These are phyloP conservation scores for Erigeron canadensis DNA, from an alignment of 129 eudicot species.

Conservation along the genomic window DNA sequence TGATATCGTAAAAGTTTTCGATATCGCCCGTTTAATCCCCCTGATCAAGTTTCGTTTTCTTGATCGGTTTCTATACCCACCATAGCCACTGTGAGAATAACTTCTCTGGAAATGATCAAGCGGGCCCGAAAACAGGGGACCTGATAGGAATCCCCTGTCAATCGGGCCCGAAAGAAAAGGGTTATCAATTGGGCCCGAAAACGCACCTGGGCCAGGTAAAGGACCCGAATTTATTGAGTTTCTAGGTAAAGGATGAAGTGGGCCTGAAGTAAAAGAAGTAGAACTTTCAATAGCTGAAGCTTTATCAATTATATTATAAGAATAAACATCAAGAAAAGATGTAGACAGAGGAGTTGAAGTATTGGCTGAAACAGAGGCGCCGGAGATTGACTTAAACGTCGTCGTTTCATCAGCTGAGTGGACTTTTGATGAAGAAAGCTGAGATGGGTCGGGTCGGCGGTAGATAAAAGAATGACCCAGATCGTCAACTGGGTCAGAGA, in stretches of 20 bases:
- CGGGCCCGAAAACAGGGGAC: slow-evolving; percentile 78
- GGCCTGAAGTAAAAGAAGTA: slow-evolving; percentile 72
- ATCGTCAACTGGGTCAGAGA: slow-evolving; percentile 75
- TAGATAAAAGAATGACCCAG: slow-evolving; percentile 93
- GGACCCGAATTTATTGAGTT: slow-evolving; percentile 54
- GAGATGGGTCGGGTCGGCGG: slow-evolving; percentile 59
- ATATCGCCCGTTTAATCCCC: slow-evolving; percentile 54
- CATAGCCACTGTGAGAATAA: slow-evolving; percentile 62
- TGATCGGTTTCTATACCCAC: slow-evolving; percentile 44
- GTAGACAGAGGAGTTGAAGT: slow-evolving; percentile 89
- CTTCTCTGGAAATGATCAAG: slow-evolving; percentile 63
- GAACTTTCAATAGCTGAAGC: slow-evolving; percentile 85
- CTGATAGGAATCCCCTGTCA: slow-evolving; percentile 71
- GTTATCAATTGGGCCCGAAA: slow-evolving; percentile 55
- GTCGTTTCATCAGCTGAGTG: slow-evolving; percentile 66
- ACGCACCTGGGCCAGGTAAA: slow-evolving; percentile 31
- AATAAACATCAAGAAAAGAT: slow-evolving; percentile 49
- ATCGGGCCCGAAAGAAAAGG: slow-evolving; percentile 79
- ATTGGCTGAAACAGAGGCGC: slow-evolving; percentile 91
- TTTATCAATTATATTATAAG: slow-evolving; percentile 42
- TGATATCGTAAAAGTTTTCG: slow-evolving; percentile 41
- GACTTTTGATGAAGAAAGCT: slow-evolving; percentile 57
- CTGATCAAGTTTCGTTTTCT: slow-evolving; percentile 52
- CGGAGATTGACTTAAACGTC: slow-evolving; percentile 78
- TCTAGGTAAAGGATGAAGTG: slow-evolving; percentile 63